Percentiles rank a stretch among this genome's conserved stretches.
phyloP scores from a whole-genome alignment of 139 green algal genomes.

The Chara braunii region DNA sequence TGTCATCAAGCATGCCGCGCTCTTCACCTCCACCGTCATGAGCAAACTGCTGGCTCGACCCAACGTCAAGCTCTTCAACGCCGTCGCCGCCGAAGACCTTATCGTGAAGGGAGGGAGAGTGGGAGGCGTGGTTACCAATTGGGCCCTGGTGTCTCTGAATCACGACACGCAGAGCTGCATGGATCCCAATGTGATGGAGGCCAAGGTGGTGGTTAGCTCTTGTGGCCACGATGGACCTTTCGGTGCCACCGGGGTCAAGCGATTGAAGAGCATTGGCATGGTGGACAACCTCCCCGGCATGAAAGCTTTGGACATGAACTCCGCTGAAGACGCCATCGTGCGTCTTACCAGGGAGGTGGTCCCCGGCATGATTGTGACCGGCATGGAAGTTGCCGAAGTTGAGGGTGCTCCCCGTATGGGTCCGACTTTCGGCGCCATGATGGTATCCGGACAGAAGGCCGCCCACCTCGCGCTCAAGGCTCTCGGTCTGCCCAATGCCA shows the following conservation, averaged over 20 bases:
- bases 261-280: conserved; percentile 80
- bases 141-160: conserved; percentile 90
- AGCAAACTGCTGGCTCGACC: conserved; percentile 73
- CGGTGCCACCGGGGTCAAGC: conserved; percentile 83
- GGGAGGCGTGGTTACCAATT: conserved; percentile 92
- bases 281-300: conserved; percentile 74
- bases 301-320: conserved; percentile 95
- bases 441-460: conserved; percentile 82
- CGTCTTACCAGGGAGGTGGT: conserved; percentile 76
- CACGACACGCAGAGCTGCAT: conserved; percentile 96
- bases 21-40: conserved; percentile 90
- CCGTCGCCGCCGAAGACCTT: conserved; percentile 57
- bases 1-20: conserved; percentile 89
- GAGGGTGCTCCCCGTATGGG: conserved; percentile 53
- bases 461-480: conserved; percentile 78
- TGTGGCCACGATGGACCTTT: conserved; percentile 94
- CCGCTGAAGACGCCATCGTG: conserved; percentile 82
- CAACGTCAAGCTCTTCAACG: conserved; percentile 99
- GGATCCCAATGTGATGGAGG: conserved; percentile 53
- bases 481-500: conserved; percentile 49
- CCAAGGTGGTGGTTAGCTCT: conserved; percentile 82
- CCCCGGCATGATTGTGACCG: conserved; percentile 86
- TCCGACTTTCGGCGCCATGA: conserved; percentile 94
- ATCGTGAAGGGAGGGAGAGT: conserved; percentile 58
- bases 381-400: conserved; percentile 81